phyloP scores from a whole-genome alignment of 179 eudicot genomes.

The Dionaea muscipula region DNA sequence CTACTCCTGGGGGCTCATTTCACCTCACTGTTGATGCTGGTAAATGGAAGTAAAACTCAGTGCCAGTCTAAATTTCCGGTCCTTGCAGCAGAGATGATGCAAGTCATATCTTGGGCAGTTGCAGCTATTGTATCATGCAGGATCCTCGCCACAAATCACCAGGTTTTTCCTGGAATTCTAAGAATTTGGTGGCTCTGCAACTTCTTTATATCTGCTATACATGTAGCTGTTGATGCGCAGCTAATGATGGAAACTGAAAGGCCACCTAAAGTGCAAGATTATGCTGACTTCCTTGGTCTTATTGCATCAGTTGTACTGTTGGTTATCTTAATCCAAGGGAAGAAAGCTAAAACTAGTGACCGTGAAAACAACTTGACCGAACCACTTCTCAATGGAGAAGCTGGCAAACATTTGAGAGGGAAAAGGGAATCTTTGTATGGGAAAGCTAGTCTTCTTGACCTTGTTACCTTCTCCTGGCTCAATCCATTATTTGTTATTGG shows the following conservation, averaged over 20 bases:
- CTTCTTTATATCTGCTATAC: conserved; percentile 41
- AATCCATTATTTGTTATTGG: conserved; percentile 75
- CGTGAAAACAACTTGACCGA: conserved; percentile 22
- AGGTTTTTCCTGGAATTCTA: conserved; percentile 41
- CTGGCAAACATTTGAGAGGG: conserved; percentile 17
- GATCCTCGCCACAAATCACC: conserved; percentile 15
- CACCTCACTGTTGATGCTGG: conserved; percentile 16
- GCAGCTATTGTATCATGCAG: conserved; percentile 27
- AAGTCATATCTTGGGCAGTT: conserved; percentile 42
- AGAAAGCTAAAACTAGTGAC: conserved; percentile 18
- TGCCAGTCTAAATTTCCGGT: conserved; percentile 26
- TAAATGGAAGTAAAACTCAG: conserved; percentile 17
- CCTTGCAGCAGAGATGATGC: conserved; percentile 40
- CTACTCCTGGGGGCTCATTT: conserved; percentile 37
- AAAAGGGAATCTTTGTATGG: conserved; percentile 49
- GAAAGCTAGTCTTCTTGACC: conserved; percentile 48
- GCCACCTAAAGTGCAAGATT: conserved; percentile 21
- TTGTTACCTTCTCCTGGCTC: conserved; percentile 79
- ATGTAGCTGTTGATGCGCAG: conserved; percentile 27
- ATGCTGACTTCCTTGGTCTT: conserved; percentile 31
- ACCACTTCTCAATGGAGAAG: conserved; percentile 53
- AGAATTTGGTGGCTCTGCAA: conserved; percentile 70
- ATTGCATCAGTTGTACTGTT: conserved; percentile 41
- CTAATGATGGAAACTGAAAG: conserved; percentile 20
- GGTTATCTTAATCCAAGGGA: conserved; percentile 41